Evolutionary conservation across 805 yeast species (phyloP).

Genomic region (Wickerhamiella slavikovae): DNA sequence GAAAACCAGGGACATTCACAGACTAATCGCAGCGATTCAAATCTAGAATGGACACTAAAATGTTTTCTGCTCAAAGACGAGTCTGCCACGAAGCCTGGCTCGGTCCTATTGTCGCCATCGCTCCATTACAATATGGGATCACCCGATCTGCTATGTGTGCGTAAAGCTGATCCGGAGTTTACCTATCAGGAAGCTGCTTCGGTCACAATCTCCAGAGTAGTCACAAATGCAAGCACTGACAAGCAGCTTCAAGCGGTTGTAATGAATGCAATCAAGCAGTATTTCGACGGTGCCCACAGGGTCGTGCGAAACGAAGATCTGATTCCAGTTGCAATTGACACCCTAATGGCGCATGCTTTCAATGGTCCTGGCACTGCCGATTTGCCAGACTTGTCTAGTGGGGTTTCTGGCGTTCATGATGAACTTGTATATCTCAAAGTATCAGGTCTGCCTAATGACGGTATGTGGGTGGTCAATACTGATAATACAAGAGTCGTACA

Average conservation of each 20-base stretch:
- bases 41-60: too few species aligned
- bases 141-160: too few species aligned
- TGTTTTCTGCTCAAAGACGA: too few species aligned
- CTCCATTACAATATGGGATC: too few species aligned
- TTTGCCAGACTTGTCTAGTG: conserved; percentile 16
- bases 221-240: conserved; percentile 50
- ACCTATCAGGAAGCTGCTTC: too few species aligned
- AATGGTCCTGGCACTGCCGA: conserved; percentile 7
- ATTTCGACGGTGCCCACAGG: conserved; percentile 38
- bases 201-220: conserved; percentile 45
- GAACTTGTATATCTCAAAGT: conserved; percentile 73
- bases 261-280: conserved; percentile 35
- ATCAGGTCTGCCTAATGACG: conserved; percentile 21
- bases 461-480: conserved; percentile 40
- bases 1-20: too few species aligned
- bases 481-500: conserved; percentile 46
- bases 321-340: conserved; percentile 61
- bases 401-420: conserved; percentile 49
- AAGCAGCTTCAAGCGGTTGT: conserved; percentile 39
- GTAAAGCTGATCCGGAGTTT: too few species aligned
- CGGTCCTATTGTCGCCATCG: too few species aligned
- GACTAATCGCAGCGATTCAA: too few species aligned
- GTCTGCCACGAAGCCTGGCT: too few species aligned
- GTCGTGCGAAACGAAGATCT: conserved; percentile 44
- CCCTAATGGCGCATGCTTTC: conserved; percentile 39